Conservation (phyloP, 208 protist genomes). For the Crithidia expoeki region DNA sequence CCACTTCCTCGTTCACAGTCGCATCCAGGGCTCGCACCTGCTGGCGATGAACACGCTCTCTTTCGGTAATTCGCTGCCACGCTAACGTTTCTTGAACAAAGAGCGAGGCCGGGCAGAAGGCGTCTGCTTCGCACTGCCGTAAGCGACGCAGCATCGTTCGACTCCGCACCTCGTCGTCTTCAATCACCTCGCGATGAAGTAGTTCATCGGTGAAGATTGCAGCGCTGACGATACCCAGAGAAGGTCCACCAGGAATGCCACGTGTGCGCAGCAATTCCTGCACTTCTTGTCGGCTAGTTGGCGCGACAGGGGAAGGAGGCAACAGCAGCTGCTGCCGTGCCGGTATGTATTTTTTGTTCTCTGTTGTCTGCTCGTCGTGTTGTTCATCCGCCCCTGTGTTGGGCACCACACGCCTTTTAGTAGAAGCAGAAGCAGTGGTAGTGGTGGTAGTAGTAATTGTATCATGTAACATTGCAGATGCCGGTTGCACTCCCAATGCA, state of each 20-base stretch:
- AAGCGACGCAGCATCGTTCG: constrained; percentile 28
- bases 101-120: constrained; percentile 11
- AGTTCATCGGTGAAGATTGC: constrained; percentile 29
- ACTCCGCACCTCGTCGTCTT: constrained; percentile 16
- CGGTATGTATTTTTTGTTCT: neutral
- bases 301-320: constrained; percentile 22
- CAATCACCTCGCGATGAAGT: constrained; percentile 25
- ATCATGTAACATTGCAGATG: too few species aligned
- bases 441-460: too few species aligned
- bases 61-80: constrained; percentile 18
- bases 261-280: constrained; percentile 21
- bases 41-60: constrained; percentile 7
- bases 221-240: constrained; percentile 17
- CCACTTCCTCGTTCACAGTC: constrained; percentile 1
- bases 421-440: too few species aligned
- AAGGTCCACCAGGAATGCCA: neutral
- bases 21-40: constrained; percentile 8
- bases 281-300: constrained; percentile 22
- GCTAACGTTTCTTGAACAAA: constrained; percentile 21
- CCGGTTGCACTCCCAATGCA: neutral
- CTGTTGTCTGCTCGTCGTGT: neutral
- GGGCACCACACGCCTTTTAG: too few species aligned
- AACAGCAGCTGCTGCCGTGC: constrained; percentile 11
- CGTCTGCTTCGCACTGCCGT: constrained; percentile 23
- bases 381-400: neutral